Percentiles rank a stretch among this genome's conserved stretches.
phyloP scores from a whole-genome alignment of 2,329 filamentous ascomycete species.

The Teratosphaeria zuluensis region DNA sequence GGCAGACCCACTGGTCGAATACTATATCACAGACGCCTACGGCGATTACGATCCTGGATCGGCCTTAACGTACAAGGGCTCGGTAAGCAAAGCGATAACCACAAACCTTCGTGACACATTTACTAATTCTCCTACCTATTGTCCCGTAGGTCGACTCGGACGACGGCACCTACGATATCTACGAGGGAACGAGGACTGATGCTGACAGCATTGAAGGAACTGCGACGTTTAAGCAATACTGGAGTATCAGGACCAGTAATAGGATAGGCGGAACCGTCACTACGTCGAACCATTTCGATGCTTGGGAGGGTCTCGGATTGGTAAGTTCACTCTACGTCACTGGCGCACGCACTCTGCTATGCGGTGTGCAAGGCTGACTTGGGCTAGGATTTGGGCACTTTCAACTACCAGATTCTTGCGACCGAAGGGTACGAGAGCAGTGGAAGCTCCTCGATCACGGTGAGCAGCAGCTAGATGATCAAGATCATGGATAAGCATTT shows the following conservation, averaged over 20 bases:
- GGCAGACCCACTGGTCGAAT: conserved; percentile 42
- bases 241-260: conserved; percentile 42
- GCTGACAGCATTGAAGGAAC: conserved; percentile 45
- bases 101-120: background rate
- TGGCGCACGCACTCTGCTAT: background rate
- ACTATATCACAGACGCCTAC: conserved; percentile 49
- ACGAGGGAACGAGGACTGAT: conserved; percentile 4
- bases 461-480: conserved; percentile 1
- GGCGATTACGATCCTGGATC: conserved; percentile 38
- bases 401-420: conserved; percentile 21
- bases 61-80: conserved; percentile 40
- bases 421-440: conserved; percentile 14
- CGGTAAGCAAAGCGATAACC: conserved; percentile 40
- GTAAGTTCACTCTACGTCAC: background rate
- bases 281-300: conserved; percentile 24
- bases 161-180: background rate
- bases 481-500: background rate
- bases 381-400: conserved; percentile 22
- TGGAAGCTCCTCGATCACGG: conserved; percentile 11
- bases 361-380: background rate
- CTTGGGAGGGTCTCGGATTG: background rate
- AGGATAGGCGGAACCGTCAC: conserved; percentile 43
- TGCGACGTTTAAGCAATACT: conserved; percentile 43
- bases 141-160: background rate
- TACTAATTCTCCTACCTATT: too few species aligned